A percentile compares a stretch with the other conserved stretches of the same genome.
Conservation (phyloP, 2,329 filamentous ascomycete genomes). For the Claviceps digitariae region DNA sequence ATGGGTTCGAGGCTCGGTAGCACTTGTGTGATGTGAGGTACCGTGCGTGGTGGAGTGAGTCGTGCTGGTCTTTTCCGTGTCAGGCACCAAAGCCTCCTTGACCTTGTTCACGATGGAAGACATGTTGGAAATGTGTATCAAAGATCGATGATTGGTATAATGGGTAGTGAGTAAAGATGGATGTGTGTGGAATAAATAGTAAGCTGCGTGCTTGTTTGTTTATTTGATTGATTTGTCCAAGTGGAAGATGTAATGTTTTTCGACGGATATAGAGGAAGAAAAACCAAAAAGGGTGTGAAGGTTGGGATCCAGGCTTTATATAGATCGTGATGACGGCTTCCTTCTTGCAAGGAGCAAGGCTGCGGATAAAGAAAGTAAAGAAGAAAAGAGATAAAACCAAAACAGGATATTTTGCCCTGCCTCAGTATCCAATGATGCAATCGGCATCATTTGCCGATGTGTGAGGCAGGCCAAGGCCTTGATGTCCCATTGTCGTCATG, state of each 20-base stretch:
- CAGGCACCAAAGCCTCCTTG: conserved; percentile 38
- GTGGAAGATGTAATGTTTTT: background rate
- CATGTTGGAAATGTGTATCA: conserved; percentile 23
- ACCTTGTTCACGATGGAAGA: conserved; percentile 45
- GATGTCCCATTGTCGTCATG: conserved; percentile 4
- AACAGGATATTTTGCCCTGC: background rate
- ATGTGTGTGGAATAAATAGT: background rate
- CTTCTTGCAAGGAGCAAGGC: background rate
- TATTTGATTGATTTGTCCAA: too few species aligned
- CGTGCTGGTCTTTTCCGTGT: conserved; percentile 19
- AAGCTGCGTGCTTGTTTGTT: too few species aligned
- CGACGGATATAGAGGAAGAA: background rate
- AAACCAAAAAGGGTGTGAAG: background rate
- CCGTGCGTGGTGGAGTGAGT: background rate
- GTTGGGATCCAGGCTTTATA: conserved; percentile 3
- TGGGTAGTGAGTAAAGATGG: background rate
- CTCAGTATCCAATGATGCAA: conserved; percentile 1
- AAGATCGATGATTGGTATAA: background rate
- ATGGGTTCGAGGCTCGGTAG: conserved; percentile 36
- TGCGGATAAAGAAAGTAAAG: background rate
- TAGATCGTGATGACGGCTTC: background rate
- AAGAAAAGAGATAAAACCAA: background rate
- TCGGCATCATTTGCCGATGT: background rate
- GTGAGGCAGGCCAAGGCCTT: background rate
- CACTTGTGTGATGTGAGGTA: conserved; percentile 21